Conservation (phyloP, 2,329 filamentous ascomycete species). For the Cordyceps javanica region DNA sequence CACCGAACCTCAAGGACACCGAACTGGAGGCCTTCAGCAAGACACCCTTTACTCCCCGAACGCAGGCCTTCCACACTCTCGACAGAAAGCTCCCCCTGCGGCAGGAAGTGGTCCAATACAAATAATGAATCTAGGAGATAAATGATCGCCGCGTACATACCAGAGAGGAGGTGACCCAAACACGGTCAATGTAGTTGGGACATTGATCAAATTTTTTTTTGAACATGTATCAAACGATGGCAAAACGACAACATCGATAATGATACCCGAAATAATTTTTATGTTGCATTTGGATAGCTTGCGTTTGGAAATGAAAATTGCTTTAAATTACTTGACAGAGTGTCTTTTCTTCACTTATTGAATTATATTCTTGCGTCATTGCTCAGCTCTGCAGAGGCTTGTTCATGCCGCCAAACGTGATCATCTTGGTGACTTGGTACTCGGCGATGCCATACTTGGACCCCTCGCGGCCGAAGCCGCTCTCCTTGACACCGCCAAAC, state of each 20-base stretch:
- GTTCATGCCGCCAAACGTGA: constrained; percentile 48
- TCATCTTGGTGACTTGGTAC: constrained; percentile 67
- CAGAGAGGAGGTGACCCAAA: not conserved
- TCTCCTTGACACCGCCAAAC: constrained; percentile 79
- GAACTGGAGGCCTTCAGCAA: constrained; percentile 50
- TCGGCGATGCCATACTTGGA: constrained; percentile 72
- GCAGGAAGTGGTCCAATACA: not conserved
- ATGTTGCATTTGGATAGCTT: not conserved
- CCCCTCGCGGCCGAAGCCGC: constrained; percentile 74
- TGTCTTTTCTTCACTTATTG: not conserved
- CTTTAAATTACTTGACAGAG: not conserved
- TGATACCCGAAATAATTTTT: not conserved
- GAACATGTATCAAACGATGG: not conserved
- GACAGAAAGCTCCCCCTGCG: constrained; percentile 50
- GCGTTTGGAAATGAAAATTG: not conserved
- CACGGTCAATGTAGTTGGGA: not conserved
- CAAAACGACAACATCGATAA: not conserved
- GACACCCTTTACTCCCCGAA: constrained; percentile 57
- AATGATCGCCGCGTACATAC: not conserved
- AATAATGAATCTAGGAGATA: not conserved
- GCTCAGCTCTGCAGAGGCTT: constrained; percentile 45
- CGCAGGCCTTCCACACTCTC: constrained; percentile 60
- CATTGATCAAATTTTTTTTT: not conserved
- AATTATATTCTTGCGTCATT: not conserved
- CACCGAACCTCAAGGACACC: constrained; percentile 36